Conservation (phyloP, 495 filamentous ascomycete species). For the Cairneyella variabilis region DNA sequence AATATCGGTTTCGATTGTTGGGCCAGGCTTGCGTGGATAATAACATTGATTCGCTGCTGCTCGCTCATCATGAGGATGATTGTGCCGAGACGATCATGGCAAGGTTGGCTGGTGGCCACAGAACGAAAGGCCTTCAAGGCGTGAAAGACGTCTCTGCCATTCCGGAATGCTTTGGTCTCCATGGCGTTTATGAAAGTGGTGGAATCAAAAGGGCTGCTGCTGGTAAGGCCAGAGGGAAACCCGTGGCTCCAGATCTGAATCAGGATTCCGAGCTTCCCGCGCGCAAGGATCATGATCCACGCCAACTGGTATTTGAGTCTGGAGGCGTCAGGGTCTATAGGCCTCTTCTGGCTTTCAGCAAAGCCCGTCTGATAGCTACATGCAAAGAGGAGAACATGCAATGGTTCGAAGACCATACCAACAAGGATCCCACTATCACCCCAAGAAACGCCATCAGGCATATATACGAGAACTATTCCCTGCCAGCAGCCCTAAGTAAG, state of each 20-base stretch:
- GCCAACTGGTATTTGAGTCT: constrained; percentile 37
- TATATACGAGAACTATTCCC: constrained; percentile 48
- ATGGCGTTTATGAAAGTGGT: constrained; percentile 65
- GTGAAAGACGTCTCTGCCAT: constrained; percentile 63
- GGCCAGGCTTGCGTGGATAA: constrained; percentile 53
- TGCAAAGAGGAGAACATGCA: constrained; percentile 59
- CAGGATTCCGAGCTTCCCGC: neutral
- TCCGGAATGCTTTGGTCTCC: constrained; percentile 76
- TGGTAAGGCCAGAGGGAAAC: too few relatives aligned
- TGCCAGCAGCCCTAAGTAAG: constrained; percentile 69
- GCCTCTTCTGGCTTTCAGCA: constrained; percentile 71
- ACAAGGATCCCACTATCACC: constrained; percentile 72
- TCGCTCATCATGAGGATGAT: constrained; percentile 85
- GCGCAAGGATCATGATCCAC: neutral
- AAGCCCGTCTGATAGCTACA: constrained; percentile 67
- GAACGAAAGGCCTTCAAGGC: constrained; percentile 61
- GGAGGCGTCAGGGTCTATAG: constrained; percentile 70
- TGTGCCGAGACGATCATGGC: constrained; percentile 83
- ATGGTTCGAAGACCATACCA: constrained; percentile 88
- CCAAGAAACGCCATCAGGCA: constrained; percentile 75
- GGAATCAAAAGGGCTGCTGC: neutral
- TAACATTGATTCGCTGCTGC: constrained; percentile 52
- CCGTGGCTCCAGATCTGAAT: neutral
- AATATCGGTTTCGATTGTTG: constrained; percentile 66
- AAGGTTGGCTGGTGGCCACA: constrained; percentile 60